Percentiles rank a stretch among this genome's conserved stretches.
Evolutionary conservation across 139 green algal genomes (phyloP).

Genomic region (Volvox reticuliferus): DNA sequence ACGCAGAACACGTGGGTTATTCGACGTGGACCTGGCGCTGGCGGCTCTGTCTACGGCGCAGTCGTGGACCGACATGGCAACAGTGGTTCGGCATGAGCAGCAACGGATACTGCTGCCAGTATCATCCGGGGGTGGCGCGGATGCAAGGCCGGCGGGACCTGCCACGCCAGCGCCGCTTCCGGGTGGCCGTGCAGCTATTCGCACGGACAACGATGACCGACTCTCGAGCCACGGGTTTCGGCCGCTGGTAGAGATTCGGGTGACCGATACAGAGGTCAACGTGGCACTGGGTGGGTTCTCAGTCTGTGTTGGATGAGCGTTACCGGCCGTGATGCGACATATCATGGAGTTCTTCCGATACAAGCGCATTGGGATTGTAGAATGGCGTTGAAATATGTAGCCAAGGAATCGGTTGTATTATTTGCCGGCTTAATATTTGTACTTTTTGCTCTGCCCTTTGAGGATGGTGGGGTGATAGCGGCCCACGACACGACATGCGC

Average conservation of each 20-base stretch:
- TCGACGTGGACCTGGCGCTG: constrained; percentile 24
- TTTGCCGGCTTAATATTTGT: too few relatives aligned
- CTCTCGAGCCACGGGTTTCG: neutral
- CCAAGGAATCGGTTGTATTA: too few relatives aligned
- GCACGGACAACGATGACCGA: neutral
- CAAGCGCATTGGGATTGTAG: too few relatives aligned
- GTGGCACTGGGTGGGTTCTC: neutral
- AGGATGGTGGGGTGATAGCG: too few relatives aligned
- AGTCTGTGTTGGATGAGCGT: too few relatives aligned
- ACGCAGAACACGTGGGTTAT: neutral
- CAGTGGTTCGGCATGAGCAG: neutral
- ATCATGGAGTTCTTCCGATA: too few relatives aligned
- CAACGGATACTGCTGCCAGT: neutral
- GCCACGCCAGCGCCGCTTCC: neutral
- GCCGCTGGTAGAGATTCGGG: neutral
- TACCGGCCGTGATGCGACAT: too few relatives aligned
- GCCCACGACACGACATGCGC: too few relatives aligned
- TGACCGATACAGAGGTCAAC: neutral
- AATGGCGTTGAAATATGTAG: too few relatives aligned
- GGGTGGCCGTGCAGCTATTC: neutral
- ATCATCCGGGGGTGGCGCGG: neutral
- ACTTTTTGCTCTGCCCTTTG: too few relatives aligned
- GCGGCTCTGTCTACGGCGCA: neutral
- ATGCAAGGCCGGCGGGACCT: neutral
- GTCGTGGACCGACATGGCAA: neutral